Evolutionary conservation across 192 early-diverging fungal genomes (phyloP).

Genomic region (Rhizophagus clarus): DNA sequence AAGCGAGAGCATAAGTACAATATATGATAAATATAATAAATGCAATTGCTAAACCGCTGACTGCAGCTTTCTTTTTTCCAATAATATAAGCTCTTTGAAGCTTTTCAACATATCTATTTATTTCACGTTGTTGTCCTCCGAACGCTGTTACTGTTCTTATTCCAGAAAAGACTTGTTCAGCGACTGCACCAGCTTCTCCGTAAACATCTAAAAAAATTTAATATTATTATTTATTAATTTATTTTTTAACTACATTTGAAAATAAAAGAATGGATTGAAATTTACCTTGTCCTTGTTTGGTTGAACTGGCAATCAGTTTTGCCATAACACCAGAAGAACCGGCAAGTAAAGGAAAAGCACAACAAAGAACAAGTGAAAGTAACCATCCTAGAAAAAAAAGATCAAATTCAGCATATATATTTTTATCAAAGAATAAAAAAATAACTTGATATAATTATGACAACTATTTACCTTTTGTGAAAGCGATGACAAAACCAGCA

Average conservation of each 20-base stretch:
- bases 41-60: slow-evolving; percentile 60
- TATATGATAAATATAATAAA: slow-evolving; percentile 70
- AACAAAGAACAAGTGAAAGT: slow-evolving; percentile 79
- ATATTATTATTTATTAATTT: too few species aligned
- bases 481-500: slow-evolving; percentile 76
- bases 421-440: background rate
- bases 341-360: slow-evolving; percentile 75
- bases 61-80: slow-evolving; percentile 65
- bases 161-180: slow-evolving; percentile 81
- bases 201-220: slow-evolving; percentile 56
- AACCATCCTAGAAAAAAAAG: slow-evolving; percentile 70
- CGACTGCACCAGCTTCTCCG: slow-evolving; percentile 85
- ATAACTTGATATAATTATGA: slow-evolving; percentile 2
- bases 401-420: slow-evolving; percentile 32
- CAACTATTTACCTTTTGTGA: slow-evolving; percentile 46
- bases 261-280: background rate
- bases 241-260: background rate
- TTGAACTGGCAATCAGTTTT: background rate
- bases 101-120: slow-evolving; percentile 60
- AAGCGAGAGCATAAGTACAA: slow-evolving; percentile 72
- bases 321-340: slow-evolving; percentile 19
- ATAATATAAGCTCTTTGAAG: slow-evolving; percentile 62
- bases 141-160: slow-evolving; percentile 93
- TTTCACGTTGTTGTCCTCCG: slow-evolving; percentile 73
- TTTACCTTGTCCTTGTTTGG: slow-evolving; percentile 8